A percentile compares a stretch with the other conserved stretches of the same genome.
Conservation (phyloP, 208 protist species). For the Leishmania tropica region DNA sequence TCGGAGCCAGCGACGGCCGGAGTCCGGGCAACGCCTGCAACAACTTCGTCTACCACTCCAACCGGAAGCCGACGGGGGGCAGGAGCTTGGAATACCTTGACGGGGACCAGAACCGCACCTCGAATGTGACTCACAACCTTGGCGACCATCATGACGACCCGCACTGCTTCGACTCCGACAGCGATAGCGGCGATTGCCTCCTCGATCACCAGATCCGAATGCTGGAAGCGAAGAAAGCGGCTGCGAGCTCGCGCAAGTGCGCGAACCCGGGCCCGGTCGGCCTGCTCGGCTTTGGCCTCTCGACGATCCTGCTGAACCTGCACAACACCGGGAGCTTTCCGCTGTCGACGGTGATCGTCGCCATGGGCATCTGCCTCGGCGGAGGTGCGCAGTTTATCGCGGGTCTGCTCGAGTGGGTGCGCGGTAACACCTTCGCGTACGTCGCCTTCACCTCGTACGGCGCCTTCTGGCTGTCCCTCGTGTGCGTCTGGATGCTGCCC, state of each 20-base stretch:
- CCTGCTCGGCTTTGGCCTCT: constrained; percentile 62
- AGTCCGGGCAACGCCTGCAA: neutral
- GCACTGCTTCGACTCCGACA: constrained; percentile 25
- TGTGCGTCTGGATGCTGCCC: constrained; percentile 45
- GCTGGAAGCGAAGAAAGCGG: constrained; percentile 9
- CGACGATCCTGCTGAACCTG: constrained; percentile 63
- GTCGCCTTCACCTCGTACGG: constrained; percentile 44
- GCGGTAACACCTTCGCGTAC: constrained; percentile 55
- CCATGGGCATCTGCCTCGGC: constrained; percentile 45
- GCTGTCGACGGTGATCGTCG: constrained; percentile 21
- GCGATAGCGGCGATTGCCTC: constrained; percentile 21
- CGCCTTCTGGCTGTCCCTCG: constrained; percentile 51
- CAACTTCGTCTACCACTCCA: constrained; percentile 19
- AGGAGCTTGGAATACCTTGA: constrained; percentile 35
- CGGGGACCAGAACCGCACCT: constrained; percentile 30
- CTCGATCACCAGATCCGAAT: constrained; percentile 35
- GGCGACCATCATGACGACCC: neutral
- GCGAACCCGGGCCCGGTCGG: constrained; percentile 39
- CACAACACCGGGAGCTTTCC: constrained; percentile 41
- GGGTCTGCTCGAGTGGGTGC: constrained; percentile 48
- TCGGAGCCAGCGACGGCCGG: constrained; percentile 3
- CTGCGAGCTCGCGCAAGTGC: constrained; percentile 21
- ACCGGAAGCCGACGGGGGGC: neutral
- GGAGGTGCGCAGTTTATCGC: constrained; percentile 58
- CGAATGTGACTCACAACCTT: neutral